phyloP scores from a whole-genome alignment of 2,329 filamentous ascomycete species.

The Simplicillium sp. region DNA sequence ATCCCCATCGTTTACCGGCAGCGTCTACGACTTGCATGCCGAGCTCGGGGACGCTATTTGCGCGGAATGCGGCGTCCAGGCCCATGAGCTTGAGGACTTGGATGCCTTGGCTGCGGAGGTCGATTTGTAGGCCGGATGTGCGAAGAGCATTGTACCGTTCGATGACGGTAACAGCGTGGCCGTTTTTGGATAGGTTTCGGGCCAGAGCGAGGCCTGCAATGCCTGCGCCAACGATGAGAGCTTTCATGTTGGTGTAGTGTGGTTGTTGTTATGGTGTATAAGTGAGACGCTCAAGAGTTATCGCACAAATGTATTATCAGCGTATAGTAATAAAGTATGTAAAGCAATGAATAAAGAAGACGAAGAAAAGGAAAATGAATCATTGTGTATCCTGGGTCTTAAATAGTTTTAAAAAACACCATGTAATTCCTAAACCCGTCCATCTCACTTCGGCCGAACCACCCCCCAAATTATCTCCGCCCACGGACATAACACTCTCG shows the following conservation, averaged over 20 bases:
- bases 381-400: background rate
- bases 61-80: constrained; percentile 30
- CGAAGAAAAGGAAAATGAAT: background rate
- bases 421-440: background rate
- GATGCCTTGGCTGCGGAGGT: constrained; percentile 41
- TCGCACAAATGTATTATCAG: too few species aligned
- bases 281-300: too few species aligned
- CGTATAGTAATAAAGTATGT: too few species aligned
- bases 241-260: constrained; percentile 9
- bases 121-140: constrained; percentile 40
- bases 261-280: too few species aligned
- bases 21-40: constrained; percentile 34
- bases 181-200: constrained; percentile 32
- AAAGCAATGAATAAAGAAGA: background rate
- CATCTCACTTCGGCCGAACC: constrained; percentile 4
- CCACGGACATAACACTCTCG: too few species aligned
- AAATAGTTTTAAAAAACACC: background rate
- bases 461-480: background rate
- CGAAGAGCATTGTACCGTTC: constrained; percentile 31
- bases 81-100: constrained; percentile 42
- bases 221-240: constrained; percentile 23
- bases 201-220: constrained; percentile 34
- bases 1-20: constrained; percentile 24
- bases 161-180: constrained; percentile 29
- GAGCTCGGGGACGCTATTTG: constrained; percentile 32